Base-by-base conservation (phyloP, 106 monocot genomes). In the Dactylorhiza incarnata region DNA sequence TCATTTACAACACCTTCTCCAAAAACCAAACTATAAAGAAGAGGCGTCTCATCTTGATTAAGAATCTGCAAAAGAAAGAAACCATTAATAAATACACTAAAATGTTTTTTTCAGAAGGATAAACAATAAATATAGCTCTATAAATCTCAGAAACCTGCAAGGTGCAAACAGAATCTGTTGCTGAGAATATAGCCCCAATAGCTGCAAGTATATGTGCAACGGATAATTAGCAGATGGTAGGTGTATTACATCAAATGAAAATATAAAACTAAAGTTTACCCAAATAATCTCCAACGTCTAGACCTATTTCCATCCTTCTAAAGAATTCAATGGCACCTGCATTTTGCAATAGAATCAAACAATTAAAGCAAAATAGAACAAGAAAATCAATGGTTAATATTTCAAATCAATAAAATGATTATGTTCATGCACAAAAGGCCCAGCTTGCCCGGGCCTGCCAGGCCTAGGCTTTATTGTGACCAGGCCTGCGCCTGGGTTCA, bases 1-100 rank as follows among this genome's bases (percentile, higher is more conserved):
- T 99, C 97, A 82, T 99, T 99, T 17, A 99, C 94, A 52, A 99
- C 97, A 75, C 97, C 97, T 86, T 99, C 97, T 14, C 97, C 97
- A 77, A 99, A 99, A 44, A 99, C 97, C 79, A 99, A 77, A 47
- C 94, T 94, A 73, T 99, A 99, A 29, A 99, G 86, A 20, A 99
- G 79, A 43, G 97, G 97, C 17, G 97, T 99, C 80, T 99, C 97
- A 81, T 99, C 97, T 74, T 99, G 97, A 84, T 89, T 91, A 81
- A 99, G 89, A 65, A 99, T 89, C 97, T 99, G 71, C 80, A 69
- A 14, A 19, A 74, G 52, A n/a, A 80, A 44, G 20, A 45, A 17
- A 46, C 47, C 63, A 6, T n/a, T 73, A 49, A 79, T 0, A 62
- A 29, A 76, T 37, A 49, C 13, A 1, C 67, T 61, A 5, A 2